Evolutionary conservation across 768 basidiomycete genomes (phyloP).

Genomic region (Kwoniella europaea): DNA sequence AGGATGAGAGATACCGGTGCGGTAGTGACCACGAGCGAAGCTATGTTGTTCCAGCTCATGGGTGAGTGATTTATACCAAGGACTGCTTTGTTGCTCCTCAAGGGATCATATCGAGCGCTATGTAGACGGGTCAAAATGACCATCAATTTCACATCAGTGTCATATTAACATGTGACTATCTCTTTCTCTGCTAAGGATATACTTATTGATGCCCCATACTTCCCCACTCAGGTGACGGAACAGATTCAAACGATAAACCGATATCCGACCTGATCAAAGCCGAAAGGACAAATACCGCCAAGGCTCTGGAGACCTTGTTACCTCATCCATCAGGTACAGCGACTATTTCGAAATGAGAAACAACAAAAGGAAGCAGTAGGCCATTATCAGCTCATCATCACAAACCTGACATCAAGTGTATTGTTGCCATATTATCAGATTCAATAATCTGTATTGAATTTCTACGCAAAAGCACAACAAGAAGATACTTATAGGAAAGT

Average conservation of each 20-base stretch:
- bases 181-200: not conserved
- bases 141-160: not conserved
- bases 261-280: conserved; percentile 27
- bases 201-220: not conserved
- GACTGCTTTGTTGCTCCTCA: too few relatives aligned
- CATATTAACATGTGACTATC: not conserved
- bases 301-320: conserved; percentile 24
- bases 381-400: too few relatives aligned
- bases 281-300: conserved; percentile 22
- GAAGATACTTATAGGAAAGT: too few relatives aligned
- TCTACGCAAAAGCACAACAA: too few relatives aligned
- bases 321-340: conserved; percentile 22
- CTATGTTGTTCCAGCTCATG: conserved; percentile 76
- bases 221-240: conserved; percentile 14
- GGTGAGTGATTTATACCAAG: conserved; percentile 57
- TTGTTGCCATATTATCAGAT: too few relatives aligned
- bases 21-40: conserved; percentile 78
- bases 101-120: too few relatives aligned
- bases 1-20: conserved; percentile 64
- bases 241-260: conserved; percentile 18
- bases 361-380: too few relatives aligned
- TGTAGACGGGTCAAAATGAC: too few relatives aligned
- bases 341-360: conserved; percentile 4
- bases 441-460: too few relatives aligned
- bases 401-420: too few relatives aligned